Evolutionary conservation across 768 basidiomycete genomes (phyloP).

Genomic region (Mycena amicta): DNA sequence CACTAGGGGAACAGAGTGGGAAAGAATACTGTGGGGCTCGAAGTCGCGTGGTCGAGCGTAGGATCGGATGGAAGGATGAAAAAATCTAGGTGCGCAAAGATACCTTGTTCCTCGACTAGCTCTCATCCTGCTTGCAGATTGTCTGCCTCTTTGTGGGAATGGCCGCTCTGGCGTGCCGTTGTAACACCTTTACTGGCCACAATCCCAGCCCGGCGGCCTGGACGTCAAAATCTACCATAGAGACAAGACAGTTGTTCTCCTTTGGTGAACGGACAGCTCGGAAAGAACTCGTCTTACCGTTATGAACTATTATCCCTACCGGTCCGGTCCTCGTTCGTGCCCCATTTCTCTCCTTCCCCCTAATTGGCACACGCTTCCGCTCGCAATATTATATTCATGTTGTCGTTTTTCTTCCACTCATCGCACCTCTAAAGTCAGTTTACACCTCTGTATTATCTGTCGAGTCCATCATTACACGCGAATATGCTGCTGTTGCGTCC

Average conservation of each 20-base stretch:
- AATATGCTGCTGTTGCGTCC: background rate
- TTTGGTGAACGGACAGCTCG: conserved; percentile 20
- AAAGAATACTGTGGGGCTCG: conserved; percentile 12
- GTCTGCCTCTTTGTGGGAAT: conserved; percentile 27
- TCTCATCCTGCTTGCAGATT: conserved; percentile 9
- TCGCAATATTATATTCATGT: conserved; percentile 34
- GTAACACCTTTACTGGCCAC: conserved; percentile 26
- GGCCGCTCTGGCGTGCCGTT: conserved; percentile 26
- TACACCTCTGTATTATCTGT: background rate
- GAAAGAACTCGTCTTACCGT: conserved; percentile 18
- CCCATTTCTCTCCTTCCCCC: conserved; percentile 23
- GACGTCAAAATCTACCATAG: conserved; percentile 26
- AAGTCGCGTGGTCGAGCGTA: conserved; percentile 21
- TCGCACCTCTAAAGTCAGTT: conserved; percentile 23
- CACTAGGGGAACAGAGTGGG: conserved; percentile 19
- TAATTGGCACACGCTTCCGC: conserved; percentile 21
- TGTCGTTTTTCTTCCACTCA: conserved; percentile 43
- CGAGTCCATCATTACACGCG: background rate
- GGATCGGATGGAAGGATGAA: conserved; percentile 32
- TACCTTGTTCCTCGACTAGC: no score
- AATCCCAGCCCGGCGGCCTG: conserved; percentile 24
- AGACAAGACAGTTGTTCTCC: conserved; percentile 25
- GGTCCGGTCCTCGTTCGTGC: conserved; percentile 14
- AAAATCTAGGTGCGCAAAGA: conserved; percentile 31
- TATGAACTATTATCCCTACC: conserved; percentile 20